Evolutionary conservation across 2,329 filamentous ascomycete species (phyloP).

Genomic region (Hypoxylon sp.): DNA sequence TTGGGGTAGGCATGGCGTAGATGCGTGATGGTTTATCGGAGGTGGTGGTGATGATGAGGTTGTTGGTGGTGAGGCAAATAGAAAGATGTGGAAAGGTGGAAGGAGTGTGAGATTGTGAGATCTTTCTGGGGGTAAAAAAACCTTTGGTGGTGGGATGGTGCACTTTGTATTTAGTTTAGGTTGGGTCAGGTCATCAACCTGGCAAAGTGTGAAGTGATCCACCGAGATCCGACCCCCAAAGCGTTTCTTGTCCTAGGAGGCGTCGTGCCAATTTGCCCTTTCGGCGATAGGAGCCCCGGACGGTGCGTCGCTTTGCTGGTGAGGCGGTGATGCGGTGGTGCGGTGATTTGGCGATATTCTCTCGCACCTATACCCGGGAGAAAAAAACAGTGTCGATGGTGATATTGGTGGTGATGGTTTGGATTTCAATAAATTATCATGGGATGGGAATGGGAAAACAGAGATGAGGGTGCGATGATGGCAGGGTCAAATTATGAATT

Average conservation of each 20-base stretch:
- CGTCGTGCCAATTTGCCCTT: constrained; percentile 25
- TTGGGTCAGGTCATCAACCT: constrained; percentile 46
- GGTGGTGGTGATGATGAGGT: constrained; percentile 14
- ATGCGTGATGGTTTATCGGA: constrained; percentile 18
- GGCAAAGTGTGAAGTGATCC: constrained; percentile 49
- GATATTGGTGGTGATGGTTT: constrained; percentile 49
- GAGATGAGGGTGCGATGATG: constrained; percentile 44
- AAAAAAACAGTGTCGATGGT: constrained; percentile 22
- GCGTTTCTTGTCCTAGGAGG: constrained; percentile 32
- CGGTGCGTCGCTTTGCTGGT: constrained; percentile 31
- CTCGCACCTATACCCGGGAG: neutral
- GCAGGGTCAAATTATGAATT: constrained; percentile 52
- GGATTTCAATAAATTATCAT: constrained; percentile 33
- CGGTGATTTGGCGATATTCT: constrained; percentile 5
- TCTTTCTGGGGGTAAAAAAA: constrained; percentile 32
- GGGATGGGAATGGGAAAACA: constrained; percentile 43
- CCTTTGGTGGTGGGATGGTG: constrained; percentile 42
- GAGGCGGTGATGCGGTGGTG: constrained; percentile 28
- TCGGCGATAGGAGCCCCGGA: constrained; percentile 41
- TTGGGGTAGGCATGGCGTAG: constrained; percentile 56
- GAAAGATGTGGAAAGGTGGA: constrained; percentile 32
- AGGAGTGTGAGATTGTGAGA: constrained; percentile 35
- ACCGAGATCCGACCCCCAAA: constrained; percentile 44
- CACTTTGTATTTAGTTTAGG: constrained; percentile 45
- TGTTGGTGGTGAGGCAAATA: constrained; percentile 30